These are phyloP conservation scores for Peronospora farinosa DNA, from an alignment of 352 stramenopile genomes.

Conservation along the genomic window DNA sequence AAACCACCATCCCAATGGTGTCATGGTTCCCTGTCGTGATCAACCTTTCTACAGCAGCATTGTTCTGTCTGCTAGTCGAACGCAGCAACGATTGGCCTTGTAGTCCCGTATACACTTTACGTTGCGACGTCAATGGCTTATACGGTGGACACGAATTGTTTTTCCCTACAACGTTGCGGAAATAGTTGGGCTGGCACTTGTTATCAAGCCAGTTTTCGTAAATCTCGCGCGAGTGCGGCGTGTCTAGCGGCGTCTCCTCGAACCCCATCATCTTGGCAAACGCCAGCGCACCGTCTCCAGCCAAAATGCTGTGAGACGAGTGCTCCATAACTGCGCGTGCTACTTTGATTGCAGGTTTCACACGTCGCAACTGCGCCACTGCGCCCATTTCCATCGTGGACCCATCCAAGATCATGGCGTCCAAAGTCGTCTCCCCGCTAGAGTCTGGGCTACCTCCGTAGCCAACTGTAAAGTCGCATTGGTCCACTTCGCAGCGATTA, in stretches of 20 bases:
- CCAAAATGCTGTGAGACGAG: slow-evolving; percentile 83
- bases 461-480: slow-evolving; percentile 86
- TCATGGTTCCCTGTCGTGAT: slow-evolving; percentile 79
- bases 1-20: slow-evolving; percentile 86
- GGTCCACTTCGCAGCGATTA: slow-evolving; percentile 75
- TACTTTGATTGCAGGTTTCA: slow-evolving; percentile 81
- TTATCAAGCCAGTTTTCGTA: slow-evolving; percentile 50
- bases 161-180: slow-evolving; percentile 59
- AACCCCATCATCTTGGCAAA: slow-evolving; percentile 91
- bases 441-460: slow-evolving; percentile 85
- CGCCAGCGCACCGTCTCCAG: slow-evolving; percentile 71
- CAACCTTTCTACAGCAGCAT: slow-evolving; percentile 20
- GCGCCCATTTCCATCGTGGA: slow-evolving; percentile 80
- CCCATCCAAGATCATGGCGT: slow-evolving; percentile 89
- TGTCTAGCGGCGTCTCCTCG: slow-evolving; percentile 62
- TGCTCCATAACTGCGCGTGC: slow-evolving; percentile 85
- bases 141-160: slow-evolving; percentile 81
- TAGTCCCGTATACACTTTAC: slow-evolving; percentile 20
- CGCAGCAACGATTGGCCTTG: slow-evolving; percentile 20
- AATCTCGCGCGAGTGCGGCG: slow-evolving; percentile 46
- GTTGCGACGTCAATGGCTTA: slow-evolving; percentile 27
- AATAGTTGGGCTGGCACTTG: slow-evolving; percentile 89
- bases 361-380: slow-evolving; percentile 67
- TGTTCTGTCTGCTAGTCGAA: slow-evolving; percentile 14
- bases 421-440: slow-evolving; percentile 83